Percentiles rank a stretch among this genome's conserved stretches.
Conservation (phyloP, 2,329 filamentous ascomycete genomes). For the Hypomyces rosellus region DNA sequence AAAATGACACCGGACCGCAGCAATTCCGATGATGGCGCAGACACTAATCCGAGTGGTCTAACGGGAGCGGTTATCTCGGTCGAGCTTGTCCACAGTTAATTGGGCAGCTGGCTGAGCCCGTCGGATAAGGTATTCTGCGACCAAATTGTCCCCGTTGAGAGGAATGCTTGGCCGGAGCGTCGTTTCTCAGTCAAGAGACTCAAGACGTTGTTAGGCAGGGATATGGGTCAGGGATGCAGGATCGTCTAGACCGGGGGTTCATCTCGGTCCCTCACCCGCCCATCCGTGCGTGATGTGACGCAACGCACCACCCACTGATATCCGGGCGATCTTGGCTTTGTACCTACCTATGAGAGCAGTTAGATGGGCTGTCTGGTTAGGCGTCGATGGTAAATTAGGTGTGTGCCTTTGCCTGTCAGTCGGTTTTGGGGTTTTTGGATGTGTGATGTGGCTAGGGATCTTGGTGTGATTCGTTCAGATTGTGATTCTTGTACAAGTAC, state of each 20-base stretch:
- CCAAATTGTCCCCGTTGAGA: not conserved
- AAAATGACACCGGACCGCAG: constrained; percentile 2
- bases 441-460: too few relatives aligned
- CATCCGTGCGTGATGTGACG: constrained; percentile 3
- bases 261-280: constrained; percentile 1
- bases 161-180: not conserved
- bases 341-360: too few relatives aligned
- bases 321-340: not conserved
- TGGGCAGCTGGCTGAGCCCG: not conserved
- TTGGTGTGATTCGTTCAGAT: too few relatives aligned
- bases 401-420: too few relatives aligned
- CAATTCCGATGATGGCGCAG: constrained; percentile 1
- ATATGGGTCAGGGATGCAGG: not conserved
- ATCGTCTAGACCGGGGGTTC: not conserved
- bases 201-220: not conserved
- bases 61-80: not conserved
- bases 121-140: not conserved
- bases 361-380: not conserved
- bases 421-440: too few relatives aligned
- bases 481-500: too few relatives aligned
- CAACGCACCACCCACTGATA: not conserved
- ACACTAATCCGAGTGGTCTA: not conserved
- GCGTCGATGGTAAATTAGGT: not conserved
- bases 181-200: too few relatives aligned
- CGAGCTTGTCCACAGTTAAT: not conserved